These are phyloP conservation scores for Paramyrothecium sp. DNA, from an alignment of 2,329 filamentous ascomycete genomes.

Conservation along the genomic window DNA sequence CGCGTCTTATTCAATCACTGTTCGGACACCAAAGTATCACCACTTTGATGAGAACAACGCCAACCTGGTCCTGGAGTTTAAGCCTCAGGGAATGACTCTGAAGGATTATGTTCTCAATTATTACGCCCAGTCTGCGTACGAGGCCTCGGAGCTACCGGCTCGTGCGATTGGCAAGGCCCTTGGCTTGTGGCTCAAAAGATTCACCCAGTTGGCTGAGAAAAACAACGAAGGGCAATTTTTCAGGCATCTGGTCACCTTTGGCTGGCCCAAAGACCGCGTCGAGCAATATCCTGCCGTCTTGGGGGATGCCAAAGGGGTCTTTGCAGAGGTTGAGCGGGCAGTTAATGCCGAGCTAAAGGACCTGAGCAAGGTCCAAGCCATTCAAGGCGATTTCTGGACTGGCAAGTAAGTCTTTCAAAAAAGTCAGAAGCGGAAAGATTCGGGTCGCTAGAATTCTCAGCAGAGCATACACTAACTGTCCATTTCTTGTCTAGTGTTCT, in stretches of 20 bases:
- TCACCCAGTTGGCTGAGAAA: conserved; percentile 1
- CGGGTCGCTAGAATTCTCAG: background rate
- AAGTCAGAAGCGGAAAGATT: background rate
- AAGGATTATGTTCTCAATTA: background rate
- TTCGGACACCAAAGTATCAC: background rate
- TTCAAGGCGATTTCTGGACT: conserved; percentile 1
- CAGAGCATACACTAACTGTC: background rate
- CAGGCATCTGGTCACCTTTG: background rate
- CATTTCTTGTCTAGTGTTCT: conserved; percentile 1
- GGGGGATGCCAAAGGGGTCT: background rate
- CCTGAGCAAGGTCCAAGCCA: background rate
- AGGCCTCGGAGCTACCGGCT: conserved; percentile 3
- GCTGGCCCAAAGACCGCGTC: background rate
- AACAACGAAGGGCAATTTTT: conserved; percentile 10
- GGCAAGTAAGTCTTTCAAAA: background rate
- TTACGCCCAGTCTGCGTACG: background rate
- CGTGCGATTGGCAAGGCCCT: background rate
- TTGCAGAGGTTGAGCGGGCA: background rate
- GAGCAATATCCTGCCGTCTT: conserved; percentile 1
- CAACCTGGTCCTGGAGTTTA: background rate
- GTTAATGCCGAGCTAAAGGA: conserved; percentile 1
- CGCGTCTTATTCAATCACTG: background rate
- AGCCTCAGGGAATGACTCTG: background rate
- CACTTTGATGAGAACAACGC: background rate
- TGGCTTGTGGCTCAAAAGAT: background rate